Conservation (phyloP, 495 filamentous ascomycete genomes). For the Penicillium bovifimosum region DNA sequence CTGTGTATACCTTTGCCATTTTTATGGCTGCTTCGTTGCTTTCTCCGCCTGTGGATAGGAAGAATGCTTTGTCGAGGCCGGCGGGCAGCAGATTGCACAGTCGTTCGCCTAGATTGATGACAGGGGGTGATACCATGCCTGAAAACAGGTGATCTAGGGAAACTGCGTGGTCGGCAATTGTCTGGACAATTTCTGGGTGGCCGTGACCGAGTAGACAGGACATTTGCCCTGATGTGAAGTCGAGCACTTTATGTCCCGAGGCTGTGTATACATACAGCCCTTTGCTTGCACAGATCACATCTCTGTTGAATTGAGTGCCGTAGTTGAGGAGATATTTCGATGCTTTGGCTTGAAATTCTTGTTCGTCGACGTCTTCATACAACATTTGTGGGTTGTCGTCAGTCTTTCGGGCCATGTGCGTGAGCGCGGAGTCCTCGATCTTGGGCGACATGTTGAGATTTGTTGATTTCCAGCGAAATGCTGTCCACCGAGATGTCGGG, state of each 20-base stretch:
- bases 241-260: slow-evolving; percentile 32
- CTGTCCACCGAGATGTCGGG: neutral
- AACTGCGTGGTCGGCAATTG: slow-evolving; percentile 34
- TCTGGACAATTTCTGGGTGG: slow-evolving; percentile 45
- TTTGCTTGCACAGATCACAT: slow-evolving; percentile 19
- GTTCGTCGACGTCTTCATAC: neutral
- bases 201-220: slow-evolving; percentile 46
- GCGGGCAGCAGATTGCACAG: slow-evolving; percentile 35
- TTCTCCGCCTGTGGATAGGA: slow-evolving; percentile 45
- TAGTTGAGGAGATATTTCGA: slow-evolving; percentile 8
- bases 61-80: slow-evolving; percentile 44
- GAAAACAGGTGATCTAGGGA: slow-evolving; percentile 46
- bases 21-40: slow-evolving; percentile 47
- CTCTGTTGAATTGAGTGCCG: slow-evolving; percentile 12
- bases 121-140: slow-evolving; percentile 46
- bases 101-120: slow-evolving; percentile 35
- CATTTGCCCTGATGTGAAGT: slow-evolving; percentile 50
- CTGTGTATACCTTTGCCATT: slow-evolving; percentile 48
- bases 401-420: neutral
- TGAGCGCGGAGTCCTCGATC: neutral
- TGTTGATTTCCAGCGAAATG: too few relatives aligned
- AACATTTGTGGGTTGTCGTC: slow-evolving; percentile 3
- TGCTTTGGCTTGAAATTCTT: slow-evolving; percentile 4
- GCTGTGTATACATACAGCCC: slow-evolving; percentile 22
- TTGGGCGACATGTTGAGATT: slow-evolving; percentile 18